phyloP scores from a whole-genome alignment of 225 moss, liverwort and hornwort species.

The Straminergon stramineum region DNA sequence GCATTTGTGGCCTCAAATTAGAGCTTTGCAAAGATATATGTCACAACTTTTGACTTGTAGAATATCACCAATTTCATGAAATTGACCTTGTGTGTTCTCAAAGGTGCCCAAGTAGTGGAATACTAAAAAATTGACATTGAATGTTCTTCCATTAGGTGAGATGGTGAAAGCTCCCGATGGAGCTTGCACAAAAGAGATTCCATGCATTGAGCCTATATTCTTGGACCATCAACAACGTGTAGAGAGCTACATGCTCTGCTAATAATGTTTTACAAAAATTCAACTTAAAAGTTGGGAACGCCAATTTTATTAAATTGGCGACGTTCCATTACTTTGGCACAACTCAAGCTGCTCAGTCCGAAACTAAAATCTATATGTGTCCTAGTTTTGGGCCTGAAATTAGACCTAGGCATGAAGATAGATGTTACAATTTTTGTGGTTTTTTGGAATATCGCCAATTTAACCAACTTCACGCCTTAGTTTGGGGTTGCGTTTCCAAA shows the following conservation, averaged over 20 bases:
- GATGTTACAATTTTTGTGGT: too few relatives aligned
- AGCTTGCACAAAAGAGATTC: neutral
- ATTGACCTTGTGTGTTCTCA: neutral
- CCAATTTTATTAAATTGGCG: neutral
- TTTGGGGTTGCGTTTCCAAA: neutral
- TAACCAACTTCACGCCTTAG: neutral
- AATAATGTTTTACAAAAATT: neutral
- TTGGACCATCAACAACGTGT: neutral
- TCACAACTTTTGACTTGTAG: neutral
- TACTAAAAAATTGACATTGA: neutral
- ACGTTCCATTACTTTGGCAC: neutral
- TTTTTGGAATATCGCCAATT: neutral
- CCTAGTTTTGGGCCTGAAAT: neutral
- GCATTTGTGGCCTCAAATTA: neutral
- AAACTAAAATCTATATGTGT: neutral
- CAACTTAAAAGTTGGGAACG: neutral
- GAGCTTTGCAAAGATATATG: neutral
- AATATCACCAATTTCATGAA: neutral
- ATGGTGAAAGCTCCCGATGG: fast-evolving
- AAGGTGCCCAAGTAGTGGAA: neutral
- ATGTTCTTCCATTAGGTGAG: neutral
- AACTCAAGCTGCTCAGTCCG: fast-evolving
- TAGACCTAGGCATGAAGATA: neutral
- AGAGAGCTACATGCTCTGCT: too few relatives aligned
- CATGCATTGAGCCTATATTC: neutral